These are phyloP conservation scores for Kwoniella shandongensis DNA, from an alignment of 768 basidiomycete genomes.

Conservation along the genomic window DNA sequence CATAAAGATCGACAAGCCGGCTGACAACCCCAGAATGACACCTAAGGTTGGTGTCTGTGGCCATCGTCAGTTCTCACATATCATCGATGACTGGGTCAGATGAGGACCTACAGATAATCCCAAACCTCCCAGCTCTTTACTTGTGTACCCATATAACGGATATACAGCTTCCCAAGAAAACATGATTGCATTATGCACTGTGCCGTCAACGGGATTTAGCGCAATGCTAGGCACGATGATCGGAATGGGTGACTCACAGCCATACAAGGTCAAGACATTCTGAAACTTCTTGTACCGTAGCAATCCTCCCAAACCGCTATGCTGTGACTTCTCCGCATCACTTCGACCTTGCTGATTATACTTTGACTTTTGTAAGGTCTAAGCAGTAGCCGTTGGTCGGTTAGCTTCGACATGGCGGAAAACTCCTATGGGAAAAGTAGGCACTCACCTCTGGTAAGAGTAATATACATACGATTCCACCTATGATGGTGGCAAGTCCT, in stretches of 20 bases:
- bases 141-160: conserved; percentile 40
- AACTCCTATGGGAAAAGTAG: not conserved
- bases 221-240: not conserved
- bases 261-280: conserved; percentile 33
- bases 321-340: conserved; percentile 12
- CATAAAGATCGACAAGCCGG: conserved; percentile 38
- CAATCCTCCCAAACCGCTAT: conserved; percentile 18
- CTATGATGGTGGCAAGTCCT: conserved; percentile 24
- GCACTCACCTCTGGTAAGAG: conserved; percentile 29
- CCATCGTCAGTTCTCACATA: too few species aligned
- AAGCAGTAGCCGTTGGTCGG: not conserved
- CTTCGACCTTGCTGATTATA: not conserved
- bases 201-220: not conserved
- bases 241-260: conserved; percentile 19
- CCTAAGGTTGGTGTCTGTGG: conserved; percentile 15
- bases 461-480: conserved; percentile 12
- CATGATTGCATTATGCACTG: conserved; percentile 32
- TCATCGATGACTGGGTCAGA: not conserved
- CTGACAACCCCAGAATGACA: conserved; percentile 31
- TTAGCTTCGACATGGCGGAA: too few species aligned
- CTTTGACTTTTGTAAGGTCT: conserved; percentile 29
- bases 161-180: conserved; percentile 40
- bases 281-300: conserved; percentile 32
- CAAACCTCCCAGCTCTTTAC: conserved; percentile 35
- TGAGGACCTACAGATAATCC: conserved; percentile 31